phyloP scores from a whole-genome alignment of 1,284 basidiomycete genomes.

The Malassezia japonica region DNA sequence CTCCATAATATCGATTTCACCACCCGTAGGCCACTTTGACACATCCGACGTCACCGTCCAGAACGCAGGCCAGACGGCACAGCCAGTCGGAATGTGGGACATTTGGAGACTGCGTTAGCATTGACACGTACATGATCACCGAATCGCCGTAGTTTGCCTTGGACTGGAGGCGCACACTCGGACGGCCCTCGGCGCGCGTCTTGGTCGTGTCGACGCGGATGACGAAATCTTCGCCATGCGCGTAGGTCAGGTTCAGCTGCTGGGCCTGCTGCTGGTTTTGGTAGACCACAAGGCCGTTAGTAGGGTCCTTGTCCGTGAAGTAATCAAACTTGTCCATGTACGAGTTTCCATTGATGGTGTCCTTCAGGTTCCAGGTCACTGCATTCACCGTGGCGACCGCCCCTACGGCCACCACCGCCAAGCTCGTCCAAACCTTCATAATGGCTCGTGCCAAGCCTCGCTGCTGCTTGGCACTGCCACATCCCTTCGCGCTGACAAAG shows the following conservation, averaged over 20 bases:
- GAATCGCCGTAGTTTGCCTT: slow-evolving; percentile 34
- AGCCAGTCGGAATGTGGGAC: slow-evolving; percentile 36
- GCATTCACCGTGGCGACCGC: background rate
- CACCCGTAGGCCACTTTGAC: slow-evolving; percentile 34
- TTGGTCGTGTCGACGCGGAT: slow-evolving; percentile 35
- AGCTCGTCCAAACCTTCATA: background rate
- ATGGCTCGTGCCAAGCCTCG: background rate
- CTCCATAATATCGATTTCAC: slow-evolving; percentile 46
- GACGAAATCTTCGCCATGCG: slow-evolving; percentile 24
- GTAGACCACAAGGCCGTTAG: slow-evolving; percentile 40
- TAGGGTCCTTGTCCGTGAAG: slow-evolving; percentile 31
- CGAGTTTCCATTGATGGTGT: slow-evolving; percentile 20
- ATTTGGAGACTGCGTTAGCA: slow-evolving; percentile 24
- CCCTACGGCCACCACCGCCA: background rate
- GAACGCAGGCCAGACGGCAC: slow-evolving; percentile 45
- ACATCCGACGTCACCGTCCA: slow-evolving; percentile 39
- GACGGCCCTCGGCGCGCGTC: slow-evolving; percentile 23
- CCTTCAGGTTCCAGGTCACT: slow-evolving; percentile 21
- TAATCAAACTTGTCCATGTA: slow-evolving; percentile 33
- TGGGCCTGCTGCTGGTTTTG: slow-evolving; percentile 20
- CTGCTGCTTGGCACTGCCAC: background rate
- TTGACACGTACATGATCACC: slow-evolving; percentile 25
- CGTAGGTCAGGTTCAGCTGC: slow-evolving; percentile 31
- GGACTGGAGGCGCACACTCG: slow-evolving; percentile 35
- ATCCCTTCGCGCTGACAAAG: too few species aligned